Conservation (phyloP, 2,329 filamentous ascomycete genomes). For the Hortaea werneckii region DNA sequence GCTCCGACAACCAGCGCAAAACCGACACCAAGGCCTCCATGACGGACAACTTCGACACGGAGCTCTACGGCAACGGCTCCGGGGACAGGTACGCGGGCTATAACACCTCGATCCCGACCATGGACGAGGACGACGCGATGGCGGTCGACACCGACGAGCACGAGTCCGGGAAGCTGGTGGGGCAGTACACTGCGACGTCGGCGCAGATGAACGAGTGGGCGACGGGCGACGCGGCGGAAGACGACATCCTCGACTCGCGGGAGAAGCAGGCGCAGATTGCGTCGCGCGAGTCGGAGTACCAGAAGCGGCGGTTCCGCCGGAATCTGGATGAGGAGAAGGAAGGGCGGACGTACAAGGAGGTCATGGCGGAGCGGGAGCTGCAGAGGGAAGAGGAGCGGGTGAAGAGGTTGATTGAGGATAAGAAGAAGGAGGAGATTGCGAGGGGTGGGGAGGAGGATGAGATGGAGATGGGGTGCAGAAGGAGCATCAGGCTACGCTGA, state of each 20-base stretch:
- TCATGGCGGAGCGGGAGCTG: conserved; percentile 83
- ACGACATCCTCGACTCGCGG: conserved; percentile 75
- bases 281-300: conserved; percentile 93
- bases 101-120: conserved; percentile 74
- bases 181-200: conserved; percentile 89
- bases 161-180: conserved; percentile 64
- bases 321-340: conserved; percentile 62
- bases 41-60: conserved; percentile 78
- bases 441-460: conserved; percentile 60
- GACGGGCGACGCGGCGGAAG: conserved; percentile 77
- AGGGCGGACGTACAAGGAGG: conserved; percentile 73
- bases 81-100: conserved; percentile 81
- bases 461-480: conserved; percentile 42
- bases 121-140: conserved; percentile 71
- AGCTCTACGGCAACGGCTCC: conserved; percentile 68
- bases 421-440: conserved; percentile 53
- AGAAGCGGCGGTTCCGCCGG: conserved; percentile 87
- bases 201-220: conserved; percentile 93
- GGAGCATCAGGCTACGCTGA: conserved; percentile 58
- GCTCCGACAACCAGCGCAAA: conserved; percentile 68
- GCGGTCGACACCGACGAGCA: conserved; percentile 56
- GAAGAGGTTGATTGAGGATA: conserved; percentile 66
- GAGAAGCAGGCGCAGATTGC: conserved; percentile 86
- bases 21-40: conserved; percentile 88
- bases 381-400: conserved; percentile 91